Percentiles rank a stretch among this genome's conserved stretches.
Conservation (phyloP, 1,284 basidiomycete genomes). For the Ustilago xerochloae region DNA sequence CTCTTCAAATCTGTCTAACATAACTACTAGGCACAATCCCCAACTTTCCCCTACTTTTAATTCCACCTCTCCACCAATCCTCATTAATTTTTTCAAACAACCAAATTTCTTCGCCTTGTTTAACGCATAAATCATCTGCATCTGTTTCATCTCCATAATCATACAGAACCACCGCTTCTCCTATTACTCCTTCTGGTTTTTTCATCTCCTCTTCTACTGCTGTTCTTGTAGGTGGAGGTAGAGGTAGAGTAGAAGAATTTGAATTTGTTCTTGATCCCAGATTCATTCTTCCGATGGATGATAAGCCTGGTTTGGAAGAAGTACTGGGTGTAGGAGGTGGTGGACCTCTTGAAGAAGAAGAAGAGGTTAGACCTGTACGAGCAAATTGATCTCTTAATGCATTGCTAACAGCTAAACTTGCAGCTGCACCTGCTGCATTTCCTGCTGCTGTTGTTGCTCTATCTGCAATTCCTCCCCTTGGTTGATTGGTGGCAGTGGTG, state of each 20-base stretch:
- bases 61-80: constrained; percentile 58
- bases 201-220: too few species aligned
- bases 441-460: constrained; percentile 25
- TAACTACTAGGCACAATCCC: constrained; percentile 61
- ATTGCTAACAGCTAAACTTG: constrained; percentile 13
- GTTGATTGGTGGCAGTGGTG: not conserved
- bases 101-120: constrained; percentile 46
- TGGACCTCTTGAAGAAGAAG: constrained; percentile 8
- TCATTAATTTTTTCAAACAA: constrained; percentile 54
- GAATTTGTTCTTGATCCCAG: constrained; percentile 9
- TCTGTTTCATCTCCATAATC: constrained; percentile 54
- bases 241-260: not conserved
- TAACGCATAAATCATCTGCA: constrained; percentile 49
- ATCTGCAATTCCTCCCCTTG: constrained; percentile 12
- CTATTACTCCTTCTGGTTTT: constrained; percentile 21
- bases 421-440: constrained; percentile 33
- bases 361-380: constrained; percentile 20
- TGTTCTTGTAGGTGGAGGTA: constrained; percentile 24
- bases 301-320: constrained; percentile 19
- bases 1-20: constrained; percentile 38
- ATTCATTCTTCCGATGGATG: constrained; percentile 13
- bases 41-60: constrained; percentile 3
- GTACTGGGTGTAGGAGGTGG: constrained; percentile 15
- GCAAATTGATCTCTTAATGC: constrained; percentile 33
- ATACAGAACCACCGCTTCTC: constrained; percentile 26